phyloP scores from a whole-genome alignment of 2,329 filamentous ascomycete species.

The Paraphoma chrysanthemicola region DNA sequence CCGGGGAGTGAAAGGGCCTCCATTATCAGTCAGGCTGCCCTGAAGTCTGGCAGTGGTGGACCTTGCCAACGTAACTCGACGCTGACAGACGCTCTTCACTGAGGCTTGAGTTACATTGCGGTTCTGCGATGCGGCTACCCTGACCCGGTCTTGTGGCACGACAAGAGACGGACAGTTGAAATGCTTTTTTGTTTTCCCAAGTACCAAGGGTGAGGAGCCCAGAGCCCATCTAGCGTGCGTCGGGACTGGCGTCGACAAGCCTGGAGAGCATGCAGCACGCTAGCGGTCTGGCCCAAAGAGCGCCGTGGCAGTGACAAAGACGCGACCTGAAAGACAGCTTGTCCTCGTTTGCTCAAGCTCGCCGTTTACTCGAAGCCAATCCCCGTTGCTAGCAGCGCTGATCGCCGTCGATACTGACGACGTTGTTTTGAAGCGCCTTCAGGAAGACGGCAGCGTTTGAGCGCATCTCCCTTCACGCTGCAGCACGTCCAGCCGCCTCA shows the following conservation, averaged over 20 bases:
- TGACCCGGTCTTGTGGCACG: slow-evolving; percentile 43
- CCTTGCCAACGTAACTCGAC: slow-evolving; percentile 8
- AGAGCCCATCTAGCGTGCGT: slow-evolving; percentile 33
- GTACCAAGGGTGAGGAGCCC: slow-evolving; percentile 42
- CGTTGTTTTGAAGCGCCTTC: slow-evolving; percentile 16
- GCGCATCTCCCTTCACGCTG: slow-evolving; percentile 19
- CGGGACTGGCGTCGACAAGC: slow-evolving; percentile 45
- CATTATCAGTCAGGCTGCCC: slow-evolving; percentile 18
- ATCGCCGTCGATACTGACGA: slow-evolving; percentile 17
- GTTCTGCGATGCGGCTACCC: slow-evolving; percentile 39
- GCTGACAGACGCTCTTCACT: not conserved
- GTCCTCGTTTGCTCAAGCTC: slow-evolving; percentile 26
- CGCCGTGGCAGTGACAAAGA: slow-evolving; percentile 43
- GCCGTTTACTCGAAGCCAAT: slow-evolving; percentile 28
- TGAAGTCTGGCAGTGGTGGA: slow-evolving; percentile 10
- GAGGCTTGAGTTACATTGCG: slow-evolving; percentile 12
- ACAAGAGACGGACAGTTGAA: slow-evolving; percentile 33
- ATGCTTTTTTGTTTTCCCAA: slow-evolving; percentile 42
- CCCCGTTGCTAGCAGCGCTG: slow-evolving; percentile 22
- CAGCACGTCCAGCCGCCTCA: slow-evolving; percentile 10
- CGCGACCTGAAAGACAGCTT: slow-evolving; percentile 27
- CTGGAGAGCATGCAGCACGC: slow-evolving; percentile 32
- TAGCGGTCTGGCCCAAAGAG: slow-evolving; percentile 42
- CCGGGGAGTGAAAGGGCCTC: slow-evolving; percentile 27
- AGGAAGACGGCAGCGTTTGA: slow-evolving; percentile 16